Base-by-base conservation (phyloP, 805 yeast species). In the Ogataea saltuana region DNA sequence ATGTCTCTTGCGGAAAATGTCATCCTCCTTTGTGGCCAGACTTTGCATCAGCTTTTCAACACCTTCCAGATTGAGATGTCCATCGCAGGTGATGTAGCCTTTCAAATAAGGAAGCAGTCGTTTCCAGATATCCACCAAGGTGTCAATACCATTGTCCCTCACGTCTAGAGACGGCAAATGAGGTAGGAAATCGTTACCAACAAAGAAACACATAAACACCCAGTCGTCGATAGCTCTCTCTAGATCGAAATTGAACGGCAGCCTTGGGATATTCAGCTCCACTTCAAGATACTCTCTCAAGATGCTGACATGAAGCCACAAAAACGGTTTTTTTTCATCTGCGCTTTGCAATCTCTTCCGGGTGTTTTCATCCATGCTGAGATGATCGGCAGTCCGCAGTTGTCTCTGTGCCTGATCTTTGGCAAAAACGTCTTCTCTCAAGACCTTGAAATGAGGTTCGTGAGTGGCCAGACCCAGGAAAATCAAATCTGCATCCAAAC, bases 141-240 rank as follows among this genome's bases (percentile, higher is more conserved):
- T 71, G 59, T 91, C 97, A 57, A 93, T 85, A 54, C 97, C 90
- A 58, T 88, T 87, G 64, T 93, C 98, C 54, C 99, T 80, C 32
- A 93, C 97, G 58, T 91, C 97, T 42, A 93, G 74, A 22, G 95
- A 82, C 4, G 99, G 98, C 53, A 93, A 70, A 67, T 91, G 98
- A 1, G 99, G 99, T 57, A 93, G 70, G 74, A 93, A 93, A 79
- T 93, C 99, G 61, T 93, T 93, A 65, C 99, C 99, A 51, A 91
- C 95, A 61, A 93, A 93, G 71, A 93, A 93, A 75, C 98, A 91
- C 90, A 93, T 85, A 54, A 93, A 93, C 12, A 93, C 88, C 99
- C 99, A 93, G 67, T 93, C 99, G 61, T 93, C 99, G 48, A 93
- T 83, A 2, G 98, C 97, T 46, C 99, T 74, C 67, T 93, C 99